A percentile compares a stretch with the other conserved stretches of the same genome.
phyloP scores from a whole-genome alignment of 192 early-diverging fungal species.

The Anaeromyces robustus region DNA sequence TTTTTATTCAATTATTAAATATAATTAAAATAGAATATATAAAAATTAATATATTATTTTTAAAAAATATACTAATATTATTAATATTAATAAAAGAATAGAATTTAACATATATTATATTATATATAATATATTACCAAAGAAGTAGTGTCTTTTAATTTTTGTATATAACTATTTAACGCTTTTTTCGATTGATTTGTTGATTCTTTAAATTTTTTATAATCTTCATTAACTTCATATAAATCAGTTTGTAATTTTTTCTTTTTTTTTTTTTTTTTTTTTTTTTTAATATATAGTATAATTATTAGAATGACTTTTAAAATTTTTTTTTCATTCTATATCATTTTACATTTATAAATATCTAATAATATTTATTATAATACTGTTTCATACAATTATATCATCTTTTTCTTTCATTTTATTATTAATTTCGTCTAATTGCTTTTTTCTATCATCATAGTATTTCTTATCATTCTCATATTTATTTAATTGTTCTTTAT shows the following conservation, averaged over 20 bases:
- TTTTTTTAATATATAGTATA: too few species aligned
- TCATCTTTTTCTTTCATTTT: neutral
- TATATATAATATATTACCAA: neutral
- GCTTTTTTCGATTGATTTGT: neutral
- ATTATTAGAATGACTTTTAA: too few species aligned
- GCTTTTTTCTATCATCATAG: neutral
- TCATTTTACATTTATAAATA: too few species aligned
- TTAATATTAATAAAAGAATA: too few species aligned
- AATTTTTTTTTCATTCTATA: too few species aligned
- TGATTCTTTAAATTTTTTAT: neutral
- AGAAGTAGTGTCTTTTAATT: neutral
- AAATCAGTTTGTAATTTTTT: neutral
- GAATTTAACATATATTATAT: too few species aligned
- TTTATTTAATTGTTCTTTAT: neutral
- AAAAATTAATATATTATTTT: neutral
- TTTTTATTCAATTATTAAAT: too few species aligned
- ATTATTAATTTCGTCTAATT: neutral
- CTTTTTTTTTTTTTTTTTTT: neutral
- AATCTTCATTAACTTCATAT: neutral
- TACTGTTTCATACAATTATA: too few species aligned
- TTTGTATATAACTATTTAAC: neutral
- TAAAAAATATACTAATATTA: too few species aligned
- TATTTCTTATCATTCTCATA: neutral
- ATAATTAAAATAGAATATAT: neutral
- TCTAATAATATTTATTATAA: too few species aligned